Percentiles rank a stretch among this genome's conserved stretches.
These are phyloP conservation scores for Pleurotus salmoneostramineus DNA, from an alignment of 768 basidiomycete species.

Conservation along the genomic window DNA sequence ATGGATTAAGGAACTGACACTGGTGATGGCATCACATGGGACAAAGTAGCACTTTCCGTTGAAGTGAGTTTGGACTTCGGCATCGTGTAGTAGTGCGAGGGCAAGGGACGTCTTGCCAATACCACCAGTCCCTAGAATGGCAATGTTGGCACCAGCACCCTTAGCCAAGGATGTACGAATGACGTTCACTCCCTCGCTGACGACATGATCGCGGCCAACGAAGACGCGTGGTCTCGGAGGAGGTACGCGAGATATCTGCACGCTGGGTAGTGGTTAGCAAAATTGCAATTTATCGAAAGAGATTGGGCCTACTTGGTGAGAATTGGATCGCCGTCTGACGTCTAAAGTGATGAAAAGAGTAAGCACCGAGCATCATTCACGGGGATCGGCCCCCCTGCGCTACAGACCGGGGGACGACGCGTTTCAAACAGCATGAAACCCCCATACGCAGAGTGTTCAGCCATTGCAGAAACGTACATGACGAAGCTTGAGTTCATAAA, in stretches of 20 bases:
- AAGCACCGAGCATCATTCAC: background rate
- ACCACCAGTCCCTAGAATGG: slow-evolving; percentile 27
- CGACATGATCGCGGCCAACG: slow-evolving; percentile 15
- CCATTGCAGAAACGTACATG: background rate
- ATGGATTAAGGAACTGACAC: slow-evolving; percentile 7
- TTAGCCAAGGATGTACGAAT: background rate
- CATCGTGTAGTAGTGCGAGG: slow-evolving; percentile 24
- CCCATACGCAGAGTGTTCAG: background rate
- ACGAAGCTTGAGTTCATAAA: background rate
- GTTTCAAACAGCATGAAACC: background rate
- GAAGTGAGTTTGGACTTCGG: slow-evolving; percentile 18
- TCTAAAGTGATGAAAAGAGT: background rate
- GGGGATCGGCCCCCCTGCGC: background rate
- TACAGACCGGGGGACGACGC: background rate
- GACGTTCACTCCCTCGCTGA: slow-evolving; percentile 12
- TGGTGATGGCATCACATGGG: slow-evolving; percentile 21
- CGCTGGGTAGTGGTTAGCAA: background rate
- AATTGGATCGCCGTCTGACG: slow-evolving; percentile 4
- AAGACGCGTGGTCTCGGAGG: slow-evolving; percentile 16
- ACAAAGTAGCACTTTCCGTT: slow-evolving; percentile 23
- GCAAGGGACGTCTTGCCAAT: slow-evolving; percentile 37
- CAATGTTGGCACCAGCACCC: slow-evolving; percentile 13
- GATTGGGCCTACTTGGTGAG: background rate
- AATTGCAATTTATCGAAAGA: background rate
- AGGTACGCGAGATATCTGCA: slow-evolving; percentile 9